Conservation (phyloP, 148 eudicot species). For the Euryodendron excelsum region DNA sequence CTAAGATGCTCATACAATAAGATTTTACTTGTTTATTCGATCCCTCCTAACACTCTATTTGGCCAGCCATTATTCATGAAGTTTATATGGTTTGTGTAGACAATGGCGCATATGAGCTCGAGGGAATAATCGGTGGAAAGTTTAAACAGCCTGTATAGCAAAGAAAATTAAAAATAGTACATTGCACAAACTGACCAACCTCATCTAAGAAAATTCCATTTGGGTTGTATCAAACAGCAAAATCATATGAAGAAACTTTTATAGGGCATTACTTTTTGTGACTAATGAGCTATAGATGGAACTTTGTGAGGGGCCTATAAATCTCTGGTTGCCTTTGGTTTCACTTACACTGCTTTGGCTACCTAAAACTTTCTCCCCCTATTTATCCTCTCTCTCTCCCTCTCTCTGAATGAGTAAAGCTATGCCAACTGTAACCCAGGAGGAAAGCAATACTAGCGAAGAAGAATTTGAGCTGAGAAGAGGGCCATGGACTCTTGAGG, state of each 20-base stretch:
- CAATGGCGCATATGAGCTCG: too few relatives aligned
- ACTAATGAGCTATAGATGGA: background rate
- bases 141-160: too few relatives aligned
- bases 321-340: background rate
- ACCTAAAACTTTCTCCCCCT: background rate
- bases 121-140: too few relatives aligned
- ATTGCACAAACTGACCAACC: background rate
- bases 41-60: too few relatives aligned
- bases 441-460: slow-evolving; percentile 10
- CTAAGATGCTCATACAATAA: too few relatives aligned
- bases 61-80: too few relatives aligned
- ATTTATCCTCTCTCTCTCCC: slow-evolving; percentile 2
- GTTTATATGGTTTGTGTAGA: too few relatives aligned
- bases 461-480: slow-evolving; percentile 58
- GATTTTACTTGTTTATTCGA: too few relatives aligned
- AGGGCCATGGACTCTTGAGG: slow-evolving; percentile 96
- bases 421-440: background rate
- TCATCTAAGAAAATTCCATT: background rate
- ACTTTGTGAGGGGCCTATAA: slow-evolving; percentile 5
- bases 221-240: background rate
- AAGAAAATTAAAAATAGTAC: too few relatives aligned
- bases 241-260: too few relatives aligned
- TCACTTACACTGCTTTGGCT: slow-evolving; percentile 15
- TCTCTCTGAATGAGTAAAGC: background rate
- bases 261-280: background rate